Conservation (phyloP, 257 asterid genomes). For the Fraxinus pennsylvanica region DNA sequence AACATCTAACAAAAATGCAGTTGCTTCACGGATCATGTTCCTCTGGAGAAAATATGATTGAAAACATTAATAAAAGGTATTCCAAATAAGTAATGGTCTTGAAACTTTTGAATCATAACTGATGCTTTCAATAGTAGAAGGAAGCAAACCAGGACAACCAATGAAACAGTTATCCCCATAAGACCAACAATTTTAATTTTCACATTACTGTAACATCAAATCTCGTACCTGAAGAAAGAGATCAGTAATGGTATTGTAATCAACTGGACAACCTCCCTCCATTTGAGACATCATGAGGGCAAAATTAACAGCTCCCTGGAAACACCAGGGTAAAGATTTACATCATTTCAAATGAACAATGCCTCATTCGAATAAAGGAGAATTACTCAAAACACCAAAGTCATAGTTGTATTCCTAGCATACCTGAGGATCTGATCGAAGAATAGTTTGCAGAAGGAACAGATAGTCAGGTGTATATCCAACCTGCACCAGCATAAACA, state of each 20-base stretch:
- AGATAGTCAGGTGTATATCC: constrained; percentile 96
- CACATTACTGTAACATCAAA: background rate
- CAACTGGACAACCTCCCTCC: constrained; percentile 99
- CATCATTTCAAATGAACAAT: constrained; percentile 9
- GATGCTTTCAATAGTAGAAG: constrained; percentile 4
- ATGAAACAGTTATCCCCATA: background rate
- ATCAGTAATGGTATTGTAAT: constrained; percentile 96
- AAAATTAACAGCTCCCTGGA: constrained; percentile 99
- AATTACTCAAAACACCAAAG: constrained; percentile 2
- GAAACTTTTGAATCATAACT: background rate
- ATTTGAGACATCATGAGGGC: constrained; percentile 99
- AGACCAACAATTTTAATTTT: background rate
- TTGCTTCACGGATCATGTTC: constrained; percentile 98
- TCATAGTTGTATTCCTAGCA: constrained; percentile 19
- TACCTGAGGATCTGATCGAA: constrained; percentile 98
- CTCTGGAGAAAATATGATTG: constrained; percentile 56
- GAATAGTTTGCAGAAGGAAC: constrained; percentile 96
- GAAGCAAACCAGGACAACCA: background rate
- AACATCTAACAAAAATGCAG: constrained; percentile 95
- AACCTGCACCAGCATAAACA: constrained; percentile 61
- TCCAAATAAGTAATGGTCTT: constrained; percentile 22
- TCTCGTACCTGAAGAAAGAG: constrained; percentile 89
- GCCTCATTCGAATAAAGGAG: background rate
- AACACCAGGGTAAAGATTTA: constrained; percentile 22
- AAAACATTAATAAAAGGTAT: background rate